Conservation (phyloP, 768 basidiomycete genomes). For the Chlorophyllum brunneum region DNA sequence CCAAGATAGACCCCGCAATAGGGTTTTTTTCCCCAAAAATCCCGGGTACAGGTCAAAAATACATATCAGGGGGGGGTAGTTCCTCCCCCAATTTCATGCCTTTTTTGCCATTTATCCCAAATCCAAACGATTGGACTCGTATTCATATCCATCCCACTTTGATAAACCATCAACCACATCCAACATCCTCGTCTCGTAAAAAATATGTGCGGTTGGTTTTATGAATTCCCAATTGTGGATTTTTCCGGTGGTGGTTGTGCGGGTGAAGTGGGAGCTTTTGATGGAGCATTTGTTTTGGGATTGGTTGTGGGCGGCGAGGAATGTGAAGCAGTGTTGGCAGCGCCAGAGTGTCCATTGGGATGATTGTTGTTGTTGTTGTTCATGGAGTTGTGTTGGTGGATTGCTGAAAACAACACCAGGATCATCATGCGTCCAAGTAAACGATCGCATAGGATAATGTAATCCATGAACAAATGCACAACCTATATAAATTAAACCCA, state of each 20-base stretch:
- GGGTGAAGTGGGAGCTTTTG: slow-evolving; percentile 52
- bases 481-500: slow-evolving; percentile 27
- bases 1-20: too few relatives aligned
- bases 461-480: slow-evolving; percentile 61
- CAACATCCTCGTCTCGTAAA: slow-evolving; percentile 60
- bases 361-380: neutral
- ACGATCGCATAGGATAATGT: slow-evolving; percentile 47
- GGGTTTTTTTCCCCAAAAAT: too few relatives aligned
- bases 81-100: too few relatives aligned
- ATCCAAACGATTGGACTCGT: slow-evolving; percentile 27
- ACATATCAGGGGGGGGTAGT: too few relatives aligned
- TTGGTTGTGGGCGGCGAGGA: slow-evolving; percentile 50
- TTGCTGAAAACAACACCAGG: slow-evolving; percentile 29
- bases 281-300: slow-evolving; percentile 47
- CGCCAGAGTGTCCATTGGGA: slow-evolving; percentile 51
- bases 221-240: slow-evolving; percentile 51
- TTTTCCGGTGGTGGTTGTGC: slow-evolving; percentile 37
- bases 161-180: slow-evolving; percentile 50
- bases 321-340: slow-evolving; percentile 56
- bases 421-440: slow-evolving; percentile 50
- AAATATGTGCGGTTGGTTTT: slow-evolving; percentile 63
- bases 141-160: slow-evolving; percentile 68
- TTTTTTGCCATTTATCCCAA: too few relatives aligned
- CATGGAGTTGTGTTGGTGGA: slow-evolving; percentile 35
- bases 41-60: too few relatives aligned